Base-by-base conservation (phyloP, 345 rosid species). In the Eucalyptus polyanthemos region DNA sequence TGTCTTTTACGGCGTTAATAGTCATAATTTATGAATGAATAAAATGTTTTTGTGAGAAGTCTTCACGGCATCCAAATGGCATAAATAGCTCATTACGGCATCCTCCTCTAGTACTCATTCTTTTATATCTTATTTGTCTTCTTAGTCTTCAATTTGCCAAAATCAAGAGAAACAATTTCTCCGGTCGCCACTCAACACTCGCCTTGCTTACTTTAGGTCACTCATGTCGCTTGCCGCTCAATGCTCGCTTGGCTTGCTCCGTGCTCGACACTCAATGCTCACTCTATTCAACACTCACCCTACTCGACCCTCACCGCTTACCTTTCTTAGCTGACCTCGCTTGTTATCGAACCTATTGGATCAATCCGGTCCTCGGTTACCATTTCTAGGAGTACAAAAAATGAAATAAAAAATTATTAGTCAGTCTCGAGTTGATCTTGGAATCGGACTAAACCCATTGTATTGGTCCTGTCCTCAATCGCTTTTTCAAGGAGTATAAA, bases 381-480 rank as follows among this genome's bases (percentile, higher is more conserved):
- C 16, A 50, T 50, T 50, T 50, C 9, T 2, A 50, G 5, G 2
- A 50, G 15, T 50, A 50, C 50, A 50, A 50, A 50, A 50, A 50
- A 50, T 50, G 1, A 50, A 50, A 50, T 50, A 13, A 50, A 50
- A 50, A 50, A 13, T 50, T 50, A 50, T 13, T 13, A 0, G 15
- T 50, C 13, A 1, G 6, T 50, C 15, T 13, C 2, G 50, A 0
- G 50, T 50, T 50, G 1, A 50, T 37, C 15, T 0, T 50, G 15
- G 0, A 50, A 50, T 50, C 0, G 3, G 0, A 50, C 6, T 1
- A 15, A 50, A 50, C 1, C 15, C 6, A 13, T 50, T 50, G 1
- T 2, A 0, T 50, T 0, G 7, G 3, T 50, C 3, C 0, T 0
- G 3, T 50, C 1, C 2, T 50, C 3, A 15, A 6, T 50, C 6